Conservation (phyloP, 2,329 filamentous ascomycete species). For the Aspergillus hiratsukae region DNA sequence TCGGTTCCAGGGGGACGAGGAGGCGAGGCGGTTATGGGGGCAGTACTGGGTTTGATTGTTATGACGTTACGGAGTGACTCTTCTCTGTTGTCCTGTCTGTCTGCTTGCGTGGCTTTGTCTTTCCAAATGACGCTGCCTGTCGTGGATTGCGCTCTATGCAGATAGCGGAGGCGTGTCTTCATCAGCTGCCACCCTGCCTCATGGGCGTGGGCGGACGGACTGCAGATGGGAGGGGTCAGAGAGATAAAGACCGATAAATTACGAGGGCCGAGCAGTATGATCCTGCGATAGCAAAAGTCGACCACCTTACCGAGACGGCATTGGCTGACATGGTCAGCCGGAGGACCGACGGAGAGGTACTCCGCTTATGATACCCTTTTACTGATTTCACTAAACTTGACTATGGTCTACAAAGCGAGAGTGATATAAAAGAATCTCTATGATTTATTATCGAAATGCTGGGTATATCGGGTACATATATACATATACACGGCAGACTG, state of each 20-base stretch:
- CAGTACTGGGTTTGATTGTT: conserved; percentile 66
- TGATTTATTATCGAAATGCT: conserved; percentile 3
- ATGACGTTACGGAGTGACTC: conserved; percentile 31
- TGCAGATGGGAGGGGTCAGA: no score
- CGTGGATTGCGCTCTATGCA: neutral
- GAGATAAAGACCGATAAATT: neutral
- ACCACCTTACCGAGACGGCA: neutral
- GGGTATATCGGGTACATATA: conserved; percentile 14
- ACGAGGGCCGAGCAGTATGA: neutral
- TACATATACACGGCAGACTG: conserved; percentile 12
- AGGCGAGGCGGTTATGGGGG: conserved; percentile 67
- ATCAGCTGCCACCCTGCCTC: neutral
- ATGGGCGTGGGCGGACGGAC: neutral
- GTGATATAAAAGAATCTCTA: neutral
- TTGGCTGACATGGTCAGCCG: neutral
- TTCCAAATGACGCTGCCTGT: neutral
- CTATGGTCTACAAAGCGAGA: neutral
- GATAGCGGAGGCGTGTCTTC: no score
- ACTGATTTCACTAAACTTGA: neutral
- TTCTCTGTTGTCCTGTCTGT: neutral
- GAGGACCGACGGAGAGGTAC: neutral
- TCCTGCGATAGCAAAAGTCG: neutral
- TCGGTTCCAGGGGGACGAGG: conserved; percentile 63
- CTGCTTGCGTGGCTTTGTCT: neutral
- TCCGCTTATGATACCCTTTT: neutral